These are phyloP conservation scores for Incumbomyces delicatus DNA, from an alignment of 2,329 filamentous ascomycete genomes.

Conservation along the genomic window DNA sequence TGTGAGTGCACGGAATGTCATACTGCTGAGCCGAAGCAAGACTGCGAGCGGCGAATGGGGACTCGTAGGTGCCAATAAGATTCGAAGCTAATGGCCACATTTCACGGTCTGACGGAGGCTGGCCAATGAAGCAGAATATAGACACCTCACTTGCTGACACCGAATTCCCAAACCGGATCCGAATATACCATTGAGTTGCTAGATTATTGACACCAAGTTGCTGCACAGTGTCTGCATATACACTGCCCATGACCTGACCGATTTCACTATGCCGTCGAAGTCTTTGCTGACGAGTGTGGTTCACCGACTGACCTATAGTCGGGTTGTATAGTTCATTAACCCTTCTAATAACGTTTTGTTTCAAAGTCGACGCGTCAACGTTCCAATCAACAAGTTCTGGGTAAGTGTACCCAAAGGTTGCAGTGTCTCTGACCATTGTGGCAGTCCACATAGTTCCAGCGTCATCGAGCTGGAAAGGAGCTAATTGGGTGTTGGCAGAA, in stretches of 20 bases:
- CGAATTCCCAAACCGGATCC: conserved; percentile 46
- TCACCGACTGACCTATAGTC: conserved; percentile 6
- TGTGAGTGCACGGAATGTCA: conserved; percentile 19
- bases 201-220: conserved; percentile 23
- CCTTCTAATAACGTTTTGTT: conserved; percentile 34
- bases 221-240: conserved; percentile 14
- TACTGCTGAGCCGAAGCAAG: conserved; percentile 7
- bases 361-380: conserved; percentile 26
- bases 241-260: conserved; percentile 28
- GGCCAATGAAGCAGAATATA: conserved; percentile 60
- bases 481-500: conserved; percentile 28
- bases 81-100: conserved; percentile 46
- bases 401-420: conserved; percentile 65
- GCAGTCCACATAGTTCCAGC: conserved; percentile 57
- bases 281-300: not conserved
- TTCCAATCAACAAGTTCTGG: conserved; percentile 48
- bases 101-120: conserved; percentile 34
- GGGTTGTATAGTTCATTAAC: conserved; percentile 55
- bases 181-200: conserved; percentile 53
- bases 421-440: conserved; percentile 48
- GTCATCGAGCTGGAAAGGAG: conserved; percentile 54
- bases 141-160: conserved; percentile 53
- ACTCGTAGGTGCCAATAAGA: conserved; percentile 52
- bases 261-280: conserved; percentile 11
- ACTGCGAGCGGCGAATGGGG: conserved; percentile 32